phyloP scores from a whole-genome alignment of 2,329 filamentous ascomycete species.

The Trichophyton equinum region DNA sequence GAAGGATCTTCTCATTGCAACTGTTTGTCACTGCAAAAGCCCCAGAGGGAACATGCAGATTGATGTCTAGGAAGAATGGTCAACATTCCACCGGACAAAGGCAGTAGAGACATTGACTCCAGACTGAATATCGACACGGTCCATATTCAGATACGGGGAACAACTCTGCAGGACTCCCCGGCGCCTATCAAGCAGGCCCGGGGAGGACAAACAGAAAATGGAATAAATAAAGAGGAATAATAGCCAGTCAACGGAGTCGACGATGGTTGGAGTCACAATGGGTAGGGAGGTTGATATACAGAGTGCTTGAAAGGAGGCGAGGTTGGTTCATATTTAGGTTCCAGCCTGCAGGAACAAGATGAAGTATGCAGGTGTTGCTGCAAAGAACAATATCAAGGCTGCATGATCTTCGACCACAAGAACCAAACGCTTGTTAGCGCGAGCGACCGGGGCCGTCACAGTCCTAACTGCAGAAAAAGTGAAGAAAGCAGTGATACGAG shows the following conservation, averaged over 20 bases:
- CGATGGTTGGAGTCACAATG: background rate
- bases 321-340: background rate
- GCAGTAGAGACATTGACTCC: constrained; percentile 1
- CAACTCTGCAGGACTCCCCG: background rate
- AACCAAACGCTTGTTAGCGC: constrained; percentile 1
- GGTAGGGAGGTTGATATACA: background rate
- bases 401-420: constrained; percentile 3
- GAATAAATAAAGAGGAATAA: background rate
- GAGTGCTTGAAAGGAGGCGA: background rate
- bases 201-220: background rate
- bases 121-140: background rate
- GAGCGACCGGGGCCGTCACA: background rate
- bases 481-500: background rate
- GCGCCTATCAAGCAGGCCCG: background rate
- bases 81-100: background rate
- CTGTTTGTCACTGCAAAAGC: constrained; percentile 3
- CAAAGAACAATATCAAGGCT: constrained; percentile 12
- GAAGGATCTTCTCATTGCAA: constrained; percentile 1
- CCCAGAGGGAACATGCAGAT: background rate
- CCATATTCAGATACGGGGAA: constrained; percentile 1
- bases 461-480: background rate
- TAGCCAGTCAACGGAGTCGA: background rate
- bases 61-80: background rate
- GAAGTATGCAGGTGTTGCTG: background rate
- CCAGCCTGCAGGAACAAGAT: background rate